Conservation (phyloP, 257 asterid species). For the Solanum sejunctum region DNA sequence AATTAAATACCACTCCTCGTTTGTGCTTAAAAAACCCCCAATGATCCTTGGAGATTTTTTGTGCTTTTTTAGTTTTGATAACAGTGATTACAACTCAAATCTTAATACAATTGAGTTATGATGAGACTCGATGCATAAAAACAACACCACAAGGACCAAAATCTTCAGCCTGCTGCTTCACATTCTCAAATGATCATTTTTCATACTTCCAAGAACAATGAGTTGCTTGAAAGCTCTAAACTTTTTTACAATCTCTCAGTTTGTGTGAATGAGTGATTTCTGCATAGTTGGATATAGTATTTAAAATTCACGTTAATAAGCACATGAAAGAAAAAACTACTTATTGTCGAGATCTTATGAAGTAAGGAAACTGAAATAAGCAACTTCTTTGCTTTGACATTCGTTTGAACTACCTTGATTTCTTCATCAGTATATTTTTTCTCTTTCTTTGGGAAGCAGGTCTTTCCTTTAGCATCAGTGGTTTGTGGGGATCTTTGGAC, state of each 20-base stretch:
- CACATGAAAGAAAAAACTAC: background rate
- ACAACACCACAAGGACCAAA: background rate
- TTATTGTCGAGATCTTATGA: background rate
- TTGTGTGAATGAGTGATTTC: background rate
- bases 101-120: background rate
- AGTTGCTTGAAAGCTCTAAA: background rate
- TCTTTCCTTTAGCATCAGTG: too few relatives aligned
- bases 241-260: background rate
- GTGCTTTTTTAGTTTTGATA: too few relatives aligned
- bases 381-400: too few relatives aligned
- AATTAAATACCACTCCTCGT: too few relatives aligned
- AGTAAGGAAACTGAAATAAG: background rate
- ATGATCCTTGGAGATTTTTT: too few relatives aligned
- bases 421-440: too few relatives aligned
- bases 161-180: background rate
- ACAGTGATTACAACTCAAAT: background rate
- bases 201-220: background rate
- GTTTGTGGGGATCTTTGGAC: too few relatives aligned
- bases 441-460: too few relatives aligned
- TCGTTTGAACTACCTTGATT: too few relatives aligned
- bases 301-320: too few relatives aligned
- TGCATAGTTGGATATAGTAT: background rate
- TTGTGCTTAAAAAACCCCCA: too few relatives aligned
- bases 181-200: background rate
- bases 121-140: background rate